A percentile compares a stretch with the other conserved stretches of the same genome.
These are phyloP conservation scores for Lenwebbia sp. DNA, from an alignment of 345 rosid species.

Conservation along the genomic window DNA sequence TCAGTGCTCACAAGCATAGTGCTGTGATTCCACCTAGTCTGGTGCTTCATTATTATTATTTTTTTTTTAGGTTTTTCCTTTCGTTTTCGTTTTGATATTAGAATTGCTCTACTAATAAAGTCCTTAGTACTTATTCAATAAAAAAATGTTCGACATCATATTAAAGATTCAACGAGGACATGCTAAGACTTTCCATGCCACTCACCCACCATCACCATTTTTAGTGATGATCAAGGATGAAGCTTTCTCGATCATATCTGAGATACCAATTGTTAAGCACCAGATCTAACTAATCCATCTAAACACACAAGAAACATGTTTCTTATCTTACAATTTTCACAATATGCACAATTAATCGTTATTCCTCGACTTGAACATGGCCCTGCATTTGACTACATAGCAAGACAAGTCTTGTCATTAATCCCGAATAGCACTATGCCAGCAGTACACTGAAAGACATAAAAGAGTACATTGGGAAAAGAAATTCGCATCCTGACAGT, in stretches of 20 bases:
- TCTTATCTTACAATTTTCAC: neutral
- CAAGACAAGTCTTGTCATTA: neutral
- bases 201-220: neutral
- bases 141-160: neutral
- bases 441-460: neutral
- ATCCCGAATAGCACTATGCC: neutral
- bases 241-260: neutral
- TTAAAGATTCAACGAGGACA: neutral
- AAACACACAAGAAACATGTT: neutral
- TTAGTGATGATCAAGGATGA: neutral
- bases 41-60: neutral
- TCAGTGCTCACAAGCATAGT: neutral
- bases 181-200: neutral
- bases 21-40: neutral
- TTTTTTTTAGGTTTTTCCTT: neutral
- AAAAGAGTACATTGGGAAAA: neutral
- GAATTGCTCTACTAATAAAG: neutral
- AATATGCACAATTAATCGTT: neutral
- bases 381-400: neutral
- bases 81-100: neutral
- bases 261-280: neutral
- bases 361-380: neutral
- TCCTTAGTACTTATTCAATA: neutral
- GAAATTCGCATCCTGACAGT: neutral
- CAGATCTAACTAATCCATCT: neutral